These are phyloP conservation scores for Solanum sitiens DNA, from an alignment of 257 asterid species.

Conservation along the genomic window DNA sequence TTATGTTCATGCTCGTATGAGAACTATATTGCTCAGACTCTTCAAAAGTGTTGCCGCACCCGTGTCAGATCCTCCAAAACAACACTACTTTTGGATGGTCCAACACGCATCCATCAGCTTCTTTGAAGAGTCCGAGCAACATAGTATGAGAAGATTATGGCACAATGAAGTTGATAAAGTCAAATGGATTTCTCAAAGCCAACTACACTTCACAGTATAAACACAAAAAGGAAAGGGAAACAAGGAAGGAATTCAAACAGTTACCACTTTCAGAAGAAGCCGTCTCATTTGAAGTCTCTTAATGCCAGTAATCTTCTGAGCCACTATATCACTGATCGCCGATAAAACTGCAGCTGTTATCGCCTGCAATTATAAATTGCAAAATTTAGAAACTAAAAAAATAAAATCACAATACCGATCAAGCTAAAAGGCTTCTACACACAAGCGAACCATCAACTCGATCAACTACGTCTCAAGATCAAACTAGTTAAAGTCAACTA, in stretches of 20 bases:
- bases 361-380: constrained; percentile 23
- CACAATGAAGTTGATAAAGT: background rate
- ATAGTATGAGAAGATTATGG: background rate
- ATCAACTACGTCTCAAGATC: background rate
- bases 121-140: background rate
- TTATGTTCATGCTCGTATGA: background rate
- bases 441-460: background rate
- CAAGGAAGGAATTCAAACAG: background rate
- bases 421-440: background rate
- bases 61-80: background rate
- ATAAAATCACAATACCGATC: background rate
- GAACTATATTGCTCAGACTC: background rate
- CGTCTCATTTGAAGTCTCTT: constrained; percentile 75
- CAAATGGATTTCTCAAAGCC: background rate
- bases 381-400: background rate
- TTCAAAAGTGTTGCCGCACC: background rate
- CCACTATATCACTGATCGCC: constrained; percentile 64
- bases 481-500: background rate
- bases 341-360: constrained; percentile 74
- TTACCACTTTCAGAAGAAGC: constrained; percentile 86
- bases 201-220: background rate
- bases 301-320: constrained; percentile 83
- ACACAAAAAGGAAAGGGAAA: background rate
- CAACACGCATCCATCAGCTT: background rate
- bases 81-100: background rate